phyloP scores from a whole-genome alignment of 2,329 filamentous ascomycete species.

The Cladobotryum protrusum region DNA sequence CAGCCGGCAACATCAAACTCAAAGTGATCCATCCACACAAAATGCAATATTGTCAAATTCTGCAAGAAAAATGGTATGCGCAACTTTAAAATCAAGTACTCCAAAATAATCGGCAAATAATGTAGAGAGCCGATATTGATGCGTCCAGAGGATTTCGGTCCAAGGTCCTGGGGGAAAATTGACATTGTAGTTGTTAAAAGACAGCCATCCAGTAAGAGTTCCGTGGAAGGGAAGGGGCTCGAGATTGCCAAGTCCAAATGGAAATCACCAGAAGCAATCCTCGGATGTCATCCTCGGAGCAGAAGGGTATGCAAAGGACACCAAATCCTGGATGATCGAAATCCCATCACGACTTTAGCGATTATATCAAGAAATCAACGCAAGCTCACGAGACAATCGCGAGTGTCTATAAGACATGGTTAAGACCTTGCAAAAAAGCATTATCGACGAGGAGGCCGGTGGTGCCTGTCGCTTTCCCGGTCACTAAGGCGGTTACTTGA shows the following conservation, averaged over 20 bases:
- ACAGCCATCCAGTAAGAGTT: constrained; percentile 7
- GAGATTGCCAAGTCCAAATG: constrained; percentile 6
- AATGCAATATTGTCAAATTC: constrained; percentile 10
- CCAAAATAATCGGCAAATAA: constrained; percentile 1
- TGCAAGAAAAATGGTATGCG: constrained; percentile 13
- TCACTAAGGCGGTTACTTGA: constrained; percentile 36
- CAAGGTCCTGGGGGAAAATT: constrained; percentile 5
- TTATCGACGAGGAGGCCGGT: constrained; percentile 34
- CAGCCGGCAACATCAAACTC: constrained; percentile 17
- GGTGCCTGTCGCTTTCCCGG: constrained; percentile 36
- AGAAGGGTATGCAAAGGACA: constrained; percentile 11
- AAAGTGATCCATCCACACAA: constrained; percentile 19
- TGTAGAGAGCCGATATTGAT: constrained; percentile 1
- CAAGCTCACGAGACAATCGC: constrained; percentile 19
- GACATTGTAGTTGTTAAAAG: not conserved
- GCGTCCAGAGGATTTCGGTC: constrained; percentile 7
- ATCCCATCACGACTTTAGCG: constrained; percentile 20
- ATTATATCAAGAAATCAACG: constrained; percentile 26
- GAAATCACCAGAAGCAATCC: constrained; percentile 15
- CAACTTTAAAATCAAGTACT: constrained; percentile 2
- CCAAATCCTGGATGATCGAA: constrained; percentile 23
- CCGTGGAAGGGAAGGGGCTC: not conserved
- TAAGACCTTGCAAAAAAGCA: constrained; percentile 15
- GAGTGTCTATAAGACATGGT: constrained; percentile 9
- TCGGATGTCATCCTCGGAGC: constrained; percentile 1